These are phyloP conservation scores for Cystobasidium tubakii DNA, from an alignment of 768 basidiomycete species.

Conservation along the genomic window DNA sequence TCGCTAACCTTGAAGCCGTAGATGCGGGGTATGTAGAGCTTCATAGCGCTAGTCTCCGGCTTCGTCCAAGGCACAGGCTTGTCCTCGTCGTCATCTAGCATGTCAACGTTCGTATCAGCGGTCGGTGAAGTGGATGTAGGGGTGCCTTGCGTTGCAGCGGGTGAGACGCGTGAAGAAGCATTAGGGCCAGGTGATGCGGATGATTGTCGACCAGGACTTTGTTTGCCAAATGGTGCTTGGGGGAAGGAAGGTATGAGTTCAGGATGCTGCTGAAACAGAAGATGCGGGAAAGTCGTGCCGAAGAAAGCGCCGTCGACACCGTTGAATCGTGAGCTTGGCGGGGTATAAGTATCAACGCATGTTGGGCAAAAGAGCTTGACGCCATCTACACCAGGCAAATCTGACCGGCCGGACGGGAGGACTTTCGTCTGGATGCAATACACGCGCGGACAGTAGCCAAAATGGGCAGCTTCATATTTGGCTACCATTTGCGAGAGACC, in stretches of 20 bases:
- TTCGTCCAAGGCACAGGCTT: slow-evolving; percentile 33
- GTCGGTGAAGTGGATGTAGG: slow-evolving; percentile 24
- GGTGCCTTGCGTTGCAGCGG: slow-evolving; percentile 34
- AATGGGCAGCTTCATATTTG: slow-evolving; percentile 85
- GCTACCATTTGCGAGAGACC: slow-evolving; percentile 96
- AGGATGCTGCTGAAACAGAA: slow-evolving; percentile 96
- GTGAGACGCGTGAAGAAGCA: slow-evolving; percentile 33
- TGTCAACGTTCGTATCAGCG: slow-evolving; percentile 12
- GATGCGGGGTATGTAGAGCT: slow-evolving; percentile 80
- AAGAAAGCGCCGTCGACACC: slow-evolving; percentile 98
- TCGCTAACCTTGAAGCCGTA: slow-evolving; percentile 98
- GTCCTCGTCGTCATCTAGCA: slow-evolving; percentile 3
- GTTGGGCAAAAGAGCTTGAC: slow-evolving; percentile 98
- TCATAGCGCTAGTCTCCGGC: slow-evolving; percentile 50
- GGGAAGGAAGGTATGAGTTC: slow-evolving; percentile 55
- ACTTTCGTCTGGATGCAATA: slow-evolving; percentile 83
- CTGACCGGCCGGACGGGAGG: slow-evolving; percentile 89
- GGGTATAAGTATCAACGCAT: slow-evolving; percentile 93
- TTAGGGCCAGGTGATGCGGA: slow-evolving; percentile 10
- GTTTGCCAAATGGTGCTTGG: not conserved
- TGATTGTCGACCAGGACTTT: not conserved
- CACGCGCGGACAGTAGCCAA: slow-evolving; percentile 91
- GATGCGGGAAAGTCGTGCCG: slow-evolving; percentile 95
- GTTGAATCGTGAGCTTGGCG: slow-evolving; percentile 89
- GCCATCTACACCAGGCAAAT: slow-evolving; percentile 91